Percentiles rank a stretch among this genome's conserved stretches.
phyloP scores from a whole-genome alignment of 192 early-diverging fungal genomes.

The Nowakowskiella sp. region DNA sequence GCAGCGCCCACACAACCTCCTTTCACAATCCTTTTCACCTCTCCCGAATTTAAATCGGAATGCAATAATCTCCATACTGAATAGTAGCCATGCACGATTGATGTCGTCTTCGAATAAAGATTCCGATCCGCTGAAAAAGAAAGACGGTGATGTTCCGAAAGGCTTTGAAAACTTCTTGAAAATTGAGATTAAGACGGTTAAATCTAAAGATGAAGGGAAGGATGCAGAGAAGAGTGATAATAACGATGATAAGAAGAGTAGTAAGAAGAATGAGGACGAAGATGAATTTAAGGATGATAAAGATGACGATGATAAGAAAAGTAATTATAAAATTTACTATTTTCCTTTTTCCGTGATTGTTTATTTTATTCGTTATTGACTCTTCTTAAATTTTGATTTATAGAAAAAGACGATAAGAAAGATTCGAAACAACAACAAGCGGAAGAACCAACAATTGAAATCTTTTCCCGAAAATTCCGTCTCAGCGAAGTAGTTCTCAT shows the following conservation, averaged over 20 bases:
- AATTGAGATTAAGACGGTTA: background rate
- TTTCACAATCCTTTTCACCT: too few species aligned
- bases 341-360: background rate
- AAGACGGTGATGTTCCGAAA: background rate
- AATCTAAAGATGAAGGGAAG: conserved; percentile 2
- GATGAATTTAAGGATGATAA: background rate
- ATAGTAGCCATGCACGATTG: too few species aligned
- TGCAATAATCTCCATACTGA: too few species aligned
- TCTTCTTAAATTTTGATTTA: background rate
- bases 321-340: background rate
- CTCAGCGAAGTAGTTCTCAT: conserved; percentile 22
- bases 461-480: conserved; percentile 27
- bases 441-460: conserved; percentile 2
- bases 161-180: conserved; percentile 1
- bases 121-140: background rate
- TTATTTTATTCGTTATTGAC: background rate
- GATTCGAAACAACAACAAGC: too few species aligned
- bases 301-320: conserved; percentile 9
- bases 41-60: too few species aligned
- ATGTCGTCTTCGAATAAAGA: background rate
- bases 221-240: conserved; percentile 17
- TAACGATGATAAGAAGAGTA: conserved; percentile 6
- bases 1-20: too few species aligned
- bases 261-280: conserved; percentile 10
- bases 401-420: conserved; percentile 12